These are phyloP conservation scores for Paramecium caudatum DNA, from an alignment of 73 alveolate species.

Conservation along the genomic window DNA sequence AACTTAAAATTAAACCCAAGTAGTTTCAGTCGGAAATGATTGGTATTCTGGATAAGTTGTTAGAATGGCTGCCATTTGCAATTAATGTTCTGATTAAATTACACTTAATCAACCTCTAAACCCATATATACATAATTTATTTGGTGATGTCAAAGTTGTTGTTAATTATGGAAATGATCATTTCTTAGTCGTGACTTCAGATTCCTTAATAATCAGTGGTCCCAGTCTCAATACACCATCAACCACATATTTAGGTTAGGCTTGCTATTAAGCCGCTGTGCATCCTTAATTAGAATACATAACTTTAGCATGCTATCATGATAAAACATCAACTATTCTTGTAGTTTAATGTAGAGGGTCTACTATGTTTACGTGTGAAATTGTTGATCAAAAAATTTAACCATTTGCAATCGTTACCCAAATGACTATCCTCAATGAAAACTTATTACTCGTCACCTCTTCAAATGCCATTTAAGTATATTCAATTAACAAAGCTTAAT, in stretches of 20 bases:
- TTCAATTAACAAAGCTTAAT: no score
- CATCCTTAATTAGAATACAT: background rate
- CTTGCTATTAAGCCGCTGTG: background rate
- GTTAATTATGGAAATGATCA: background rate
- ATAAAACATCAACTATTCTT: background rate
- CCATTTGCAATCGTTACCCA: background rate
- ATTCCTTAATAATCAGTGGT: background rate
- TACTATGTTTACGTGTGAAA: no score
- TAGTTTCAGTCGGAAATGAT: background rate
- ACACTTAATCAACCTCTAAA: background rate
- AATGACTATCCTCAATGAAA: background rate
- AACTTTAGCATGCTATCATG: background rate
- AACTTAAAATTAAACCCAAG: background rate
- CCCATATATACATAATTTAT: background rate
- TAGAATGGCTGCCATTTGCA: background rate
- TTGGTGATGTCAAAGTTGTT: background rate
- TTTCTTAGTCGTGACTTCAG: background rate
- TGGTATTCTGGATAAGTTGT: conserved; percentile 17
- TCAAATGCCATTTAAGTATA: no score
- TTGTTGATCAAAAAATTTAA: no score
- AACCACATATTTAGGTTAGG: background rate
- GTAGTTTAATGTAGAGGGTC: background rate
- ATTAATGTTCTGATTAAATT: background rate
- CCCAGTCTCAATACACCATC: background rate
- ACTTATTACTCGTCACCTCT: background rate